Evolutionary conservation across 805 yeast species (phyloP).

Genomic region (Wickerhamomyces tratensis): DNA sequence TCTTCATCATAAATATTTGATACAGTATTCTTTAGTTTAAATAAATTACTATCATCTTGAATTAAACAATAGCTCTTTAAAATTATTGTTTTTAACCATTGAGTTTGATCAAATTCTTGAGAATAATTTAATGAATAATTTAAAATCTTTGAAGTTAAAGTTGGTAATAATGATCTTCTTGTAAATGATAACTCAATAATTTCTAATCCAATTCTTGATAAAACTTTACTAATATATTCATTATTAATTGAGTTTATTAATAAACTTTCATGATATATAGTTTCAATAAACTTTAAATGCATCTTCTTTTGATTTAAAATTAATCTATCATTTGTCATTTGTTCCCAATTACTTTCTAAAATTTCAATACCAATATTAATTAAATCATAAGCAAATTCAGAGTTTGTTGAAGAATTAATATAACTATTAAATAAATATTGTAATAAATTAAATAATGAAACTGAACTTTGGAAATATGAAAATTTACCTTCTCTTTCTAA

Average conservation of each 20-base stretch:
- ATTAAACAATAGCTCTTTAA: constrained; percentile 33
- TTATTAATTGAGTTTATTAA: constrained; percentile 26
- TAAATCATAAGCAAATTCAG: constrained; percentile 7
- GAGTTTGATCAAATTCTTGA: constrained; percentile 26
- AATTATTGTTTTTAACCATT: constrained; percentile 45
- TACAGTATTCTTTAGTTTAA: constrained; percentile 48
- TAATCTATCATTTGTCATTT: constrained; percentile 46
- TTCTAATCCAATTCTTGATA: constrained; percentile 26
- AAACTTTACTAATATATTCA: constrained; percentile 16
- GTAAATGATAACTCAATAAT: constrained; percentile 42
- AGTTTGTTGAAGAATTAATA: background rate
- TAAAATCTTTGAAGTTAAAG: constrained; percentile 37
- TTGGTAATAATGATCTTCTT: constrained; percentile 62
- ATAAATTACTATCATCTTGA: constrained; percentile 48
- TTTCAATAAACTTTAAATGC: constrained; percentile 47
- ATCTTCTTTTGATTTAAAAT: constrained; percentile 55
- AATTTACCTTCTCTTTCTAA: background rate
- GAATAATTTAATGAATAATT: constrained; percentile 28
- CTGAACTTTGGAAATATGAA: constrained; percentile 1
- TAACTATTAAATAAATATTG: constrained; percentile 11
- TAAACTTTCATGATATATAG: constrained; percentile 33
- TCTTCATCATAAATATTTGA: constrained; percentile 40
- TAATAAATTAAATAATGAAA: constrained; percentile 7
- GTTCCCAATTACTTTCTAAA: constrained; percentile 44
- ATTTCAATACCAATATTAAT: constrained; percentile 21